These are phyloP conservation scores for Trapa incisa DNA, from an alignment of 345 rosid species.

Conservation along the genomic window DNA sequence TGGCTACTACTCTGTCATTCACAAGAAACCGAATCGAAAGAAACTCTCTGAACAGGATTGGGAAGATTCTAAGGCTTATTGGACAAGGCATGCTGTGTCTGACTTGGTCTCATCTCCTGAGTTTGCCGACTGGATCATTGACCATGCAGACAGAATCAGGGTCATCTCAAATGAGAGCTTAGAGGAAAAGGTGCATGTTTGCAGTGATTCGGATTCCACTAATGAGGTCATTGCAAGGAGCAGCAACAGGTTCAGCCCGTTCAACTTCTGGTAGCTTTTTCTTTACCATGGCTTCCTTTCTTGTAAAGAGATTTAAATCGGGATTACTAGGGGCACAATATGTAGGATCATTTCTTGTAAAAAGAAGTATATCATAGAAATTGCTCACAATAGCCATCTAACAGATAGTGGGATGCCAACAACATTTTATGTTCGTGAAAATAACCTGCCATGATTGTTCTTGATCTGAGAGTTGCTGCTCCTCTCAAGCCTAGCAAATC, in stretches of 20 bases:
- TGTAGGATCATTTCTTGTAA: not conserved
- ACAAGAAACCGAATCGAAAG: slow-evolving; percentile 41
- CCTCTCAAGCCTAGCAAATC: slow-evolving; percentile 13
- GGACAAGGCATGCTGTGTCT: slow-evolving; percentile 54
- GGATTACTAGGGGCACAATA: not conserved
- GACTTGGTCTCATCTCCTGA: slow-evolving; percentile 64
- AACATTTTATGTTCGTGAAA: slow-evolving; percentile 4
- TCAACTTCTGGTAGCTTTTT: slow-evolving; percentile 17
- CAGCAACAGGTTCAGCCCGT: slow-evolving; percentile 22
- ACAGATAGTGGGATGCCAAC: slow-evolving; percentile 8
- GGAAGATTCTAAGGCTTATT: slow-evolving; percentile 61
- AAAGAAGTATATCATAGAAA: too few relatives aligned
- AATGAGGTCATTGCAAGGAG: slow-evolving; percentile 24
- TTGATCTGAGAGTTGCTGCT: slow-evolving; percentile 15
- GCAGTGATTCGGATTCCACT: slow-evolving; percentile 54
- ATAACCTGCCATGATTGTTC: slow-evolving; percentile 1
- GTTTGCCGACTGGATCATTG: slow-evolving; percentile 58
- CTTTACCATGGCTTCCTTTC: not conserved
- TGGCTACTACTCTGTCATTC: slow-evolving; percentile 63
- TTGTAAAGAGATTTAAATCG: not conserved
- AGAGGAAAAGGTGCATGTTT: slow-evolving; percentile 27
- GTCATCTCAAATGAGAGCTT: slow-evolving; percentile 41
- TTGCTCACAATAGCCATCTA: too few relatives aligned
- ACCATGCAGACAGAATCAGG: slow-evolving; percentile 57
- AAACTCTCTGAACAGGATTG: slow-evolving; percentile 56